These are phyloP conservation scores for Aspergillus sp. DNA, from an alignment of 2,329 filamentous ascomycete species.

Conservation along the genomic window DNA sequence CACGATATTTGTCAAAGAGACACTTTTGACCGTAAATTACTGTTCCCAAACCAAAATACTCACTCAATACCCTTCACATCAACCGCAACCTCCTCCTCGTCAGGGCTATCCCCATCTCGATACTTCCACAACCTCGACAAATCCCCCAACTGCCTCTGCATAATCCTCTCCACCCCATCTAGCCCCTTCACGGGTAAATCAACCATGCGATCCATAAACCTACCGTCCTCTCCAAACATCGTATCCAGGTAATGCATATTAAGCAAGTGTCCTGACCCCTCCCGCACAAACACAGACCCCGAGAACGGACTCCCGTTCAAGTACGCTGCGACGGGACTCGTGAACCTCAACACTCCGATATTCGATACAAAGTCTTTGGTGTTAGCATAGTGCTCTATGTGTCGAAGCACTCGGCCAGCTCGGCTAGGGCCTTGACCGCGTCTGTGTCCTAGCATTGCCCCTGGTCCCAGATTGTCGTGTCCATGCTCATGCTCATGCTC, in stretches of 20 bases:
- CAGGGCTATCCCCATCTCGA: not conserved
- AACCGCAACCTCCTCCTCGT: not conserved
- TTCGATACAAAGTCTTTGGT: conserved; percentile 1
- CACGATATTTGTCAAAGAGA: not conserved
- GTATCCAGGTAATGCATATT: conserved; percentile 9
- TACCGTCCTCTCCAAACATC: conserved; percentile 1
- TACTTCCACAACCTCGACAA: conserved; percentile 1
- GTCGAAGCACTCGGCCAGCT: not conserved
- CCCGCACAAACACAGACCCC: not conserved
- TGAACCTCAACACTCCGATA: conserved; percentile 2
- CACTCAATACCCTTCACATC: not conserved
- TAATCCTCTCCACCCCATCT: not conserved
- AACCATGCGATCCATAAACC: conserved; percentile 2
- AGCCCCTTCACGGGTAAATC: not conserved
- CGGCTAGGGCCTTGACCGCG: not conserved
- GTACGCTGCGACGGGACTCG: not conserved
- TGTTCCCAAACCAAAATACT: too few relatives aligned
- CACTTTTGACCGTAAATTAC: too few relatives aligned
- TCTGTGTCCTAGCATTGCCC: not conserved
- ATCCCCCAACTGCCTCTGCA: not conserved
- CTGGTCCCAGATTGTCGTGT: not conserved
- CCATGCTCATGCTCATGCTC: not conserved
- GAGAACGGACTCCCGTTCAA: not conserved
- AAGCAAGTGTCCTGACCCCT: not conserved
- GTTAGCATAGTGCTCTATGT: conserved; percentile 9